Evolutionary conservation across 108 stramenopile species (phyloP).

Genomic region (Pseudonitzschia delicatissima): DNA sequence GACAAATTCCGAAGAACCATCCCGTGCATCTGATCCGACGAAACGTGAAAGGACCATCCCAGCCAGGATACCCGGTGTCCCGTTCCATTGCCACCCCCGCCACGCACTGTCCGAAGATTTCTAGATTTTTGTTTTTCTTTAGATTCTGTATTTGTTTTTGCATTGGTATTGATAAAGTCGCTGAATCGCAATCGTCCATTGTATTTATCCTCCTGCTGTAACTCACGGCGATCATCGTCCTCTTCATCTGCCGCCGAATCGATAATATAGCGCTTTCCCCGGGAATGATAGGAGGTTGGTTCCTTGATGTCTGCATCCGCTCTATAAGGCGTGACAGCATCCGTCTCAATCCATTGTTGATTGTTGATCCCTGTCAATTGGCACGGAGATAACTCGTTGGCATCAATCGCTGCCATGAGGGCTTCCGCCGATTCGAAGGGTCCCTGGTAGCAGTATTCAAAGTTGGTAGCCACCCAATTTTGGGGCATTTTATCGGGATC

Average conservation of each 20-base stretch:
- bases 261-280: slow-evolving; percentile 9
- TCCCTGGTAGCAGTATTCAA: slow-evolving; percentile 14
- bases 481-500: slow-evolving; percentile 3
- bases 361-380: neutral
- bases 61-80: slow-evolving; percentile 13
- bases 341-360: neutral
- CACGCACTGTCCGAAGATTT: neutral
- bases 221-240: neutral
- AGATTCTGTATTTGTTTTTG: neutral
- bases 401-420: neutral
- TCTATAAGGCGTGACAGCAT: neutral
- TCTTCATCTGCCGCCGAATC: neutral
- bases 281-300: slow-evolving; percentile 12
- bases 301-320: slow-evolving; percentile 11
- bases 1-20: slow-evolving; percentile 8
- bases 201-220: neutral
- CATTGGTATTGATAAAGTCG: neutral
- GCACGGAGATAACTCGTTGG: neutral
- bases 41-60: slow-evolving; percentile 15
- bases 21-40: slow-evolving; percentile 18
- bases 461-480: slow-evolving; percentile 5
- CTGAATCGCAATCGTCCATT: neutral
- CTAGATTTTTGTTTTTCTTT: neutral
- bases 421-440: slow-evolving; percentile 1
- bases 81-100: slow-evolving; percentile 1